A percentile compares a stretch with the other conserved stretches of the same genome.
These are phyloP conservation scores for grape (Vitis vinifera) DNA, from an alignment of 164 flowering plant species.

Conservation along the genomic window ASM3070453v1 NC_081812.1:2062001-2062500, in stretches of 20 bases:
- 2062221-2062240: conserved; percentile 66
- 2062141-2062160: conserved; percentile 67
- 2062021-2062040: too few relatives aligned
- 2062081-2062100: not conserved
- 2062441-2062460: conserved; percentile 64
- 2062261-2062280: conserved; percentile 70
- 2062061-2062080: not conserved
- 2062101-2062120: conserved; percentile 59
- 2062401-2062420: conserved; percentile 53
- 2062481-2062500: conserved; percentile 64
- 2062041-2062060: not conserved
- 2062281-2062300: conserved; percentile 89
- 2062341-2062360: conserved; percentile 72
- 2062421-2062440: conserved; percentile 19
- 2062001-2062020: too few relatives aligned
- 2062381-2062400: conserved; percentile 67
- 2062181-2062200: conserved; percentile 74
- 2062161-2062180: conserved; percentile 83
- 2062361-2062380: conserved; percentile 73
- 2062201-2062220: conserved; percentile 71
- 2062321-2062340: conserved; percentile 73
- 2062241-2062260: conserved; percentile 42
- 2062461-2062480: conserved; percentile 67
- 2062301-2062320: conserved; percentile 65
- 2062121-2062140: conserved; percentile 95